Conservation (phyloP, 2,329 filamentous ascomycete genomes). For the Phaeoacremonium minimum region DNA sequence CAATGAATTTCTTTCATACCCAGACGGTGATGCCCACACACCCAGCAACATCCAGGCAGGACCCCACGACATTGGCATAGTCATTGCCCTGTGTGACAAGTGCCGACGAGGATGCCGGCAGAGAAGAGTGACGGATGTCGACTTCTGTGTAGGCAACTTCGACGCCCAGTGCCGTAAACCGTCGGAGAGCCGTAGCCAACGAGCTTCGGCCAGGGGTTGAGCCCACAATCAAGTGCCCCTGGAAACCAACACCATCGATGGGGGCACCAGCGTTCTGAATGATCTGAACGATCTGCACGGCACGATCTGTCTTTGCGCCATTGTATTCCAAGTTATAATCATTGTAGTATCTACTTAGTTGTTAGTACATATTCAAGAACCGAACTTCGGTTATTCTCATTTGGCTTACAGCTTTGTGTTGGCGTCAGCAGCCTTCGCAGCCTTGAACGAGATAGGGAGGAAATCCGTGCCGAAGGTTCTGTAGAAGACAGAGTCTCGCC, state of each 20-base stretch:
- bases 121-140: not conserved
- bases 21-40: slow-evolving; percentile 1
- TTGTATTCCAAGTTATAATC: not conserved
- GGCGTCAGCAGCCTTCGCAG: no score
- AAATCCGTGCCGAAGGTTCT: not conserved
- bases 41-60: not conserved
- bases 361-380: no score
- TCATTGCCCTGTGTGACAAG: not conserved
- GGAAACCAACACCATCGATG: slow-evolving; percentile 2
- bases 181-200: not conserved
- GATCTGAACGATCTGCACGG: not conserved
- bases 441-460: slow-evolving; percentile 1
- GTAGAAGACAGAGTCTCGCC: slow-evolving; percentile 23
- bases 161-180: not conserved
- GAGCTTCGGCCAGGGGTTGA: not conserved
- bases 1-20: no score
- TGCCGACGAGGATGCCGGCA: not conserved
- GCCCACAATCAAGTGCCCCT: slow-evolving; percentile 2
- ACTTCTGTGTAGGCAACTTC: not conserved
- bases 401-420: no score
- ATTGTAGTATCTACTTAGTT: no score
- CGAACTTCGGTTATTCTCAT: no score
- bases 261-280: slow-evolving; percentile 1
- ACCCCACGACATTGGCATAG: not conserved
- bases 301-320: not conserved